Evolutionary conservation across 352 stramenopile species (phyloP).

Genomic region (Phytopythium sindhum): DNA sequence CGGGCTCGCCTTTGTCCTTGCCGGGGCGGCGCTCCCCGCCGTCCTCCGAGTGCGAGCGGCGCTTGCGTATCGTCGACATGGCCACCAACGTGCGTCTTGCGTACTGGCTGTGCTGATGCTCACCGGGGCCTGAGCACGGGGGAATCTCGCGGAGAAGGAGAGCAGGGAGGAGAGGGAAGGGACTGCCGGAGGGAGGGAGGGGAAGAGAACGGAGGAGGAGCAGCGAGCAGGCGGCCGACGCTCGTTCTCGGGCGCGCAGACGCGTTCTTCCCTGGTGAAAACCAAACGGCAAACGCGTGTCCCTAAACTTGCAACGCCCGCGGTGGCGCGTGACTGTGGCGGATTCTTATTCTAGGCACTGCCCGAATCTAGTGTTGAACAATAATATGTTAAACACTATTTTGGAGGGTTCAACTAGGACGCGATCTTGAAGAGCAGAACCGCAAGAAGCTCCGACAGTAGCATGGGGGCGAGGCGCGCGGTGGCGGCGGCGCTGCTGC

Average conservation of each 20-base stretch:
- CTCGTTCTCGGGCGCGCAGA: neutral
- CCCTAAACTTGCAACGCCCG: neutral
- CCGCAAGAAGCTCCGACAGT: neutral
- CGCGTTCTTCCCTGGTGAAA: neutral
- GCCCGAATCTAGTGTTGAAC: neutral
- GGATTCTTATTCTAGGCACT: neutral
- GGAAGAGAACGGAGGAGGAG: neutral
- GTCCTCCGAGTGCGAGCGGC: constrained; percentile 28
- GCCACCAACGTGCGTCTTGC: neutral
- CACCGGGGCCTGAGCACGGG: too few species aligned
- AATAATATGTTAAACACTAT: neutral
- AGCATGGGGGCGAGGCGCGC: neutral
- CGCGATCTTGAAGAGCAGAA: constrained; percentile 2
- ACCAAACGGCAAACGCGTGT: neutral
- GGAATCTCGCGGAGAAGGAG: neutral
- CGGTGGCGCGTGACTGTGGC: neutral
- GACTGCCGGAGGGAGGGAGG: neutral
- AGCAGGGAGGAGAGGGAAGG: neutral
- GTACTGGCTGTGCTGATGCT: neutral
- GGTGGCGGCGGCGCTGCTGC: neutral
- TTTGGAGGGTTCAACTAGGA: neutral
- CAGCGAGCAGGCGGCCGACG: neutral
- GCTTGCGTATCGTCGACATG: constrained; percentile 40
- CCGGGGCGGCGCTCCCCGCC: constrained; percentile 2
- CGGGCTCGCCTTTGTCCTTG: constrained; percentile 21